Evolutionary conservation across 495 filamentous ascomycete species (phyloP).

Genomic region (Lasiosphaeris hirsuta): DNA sequence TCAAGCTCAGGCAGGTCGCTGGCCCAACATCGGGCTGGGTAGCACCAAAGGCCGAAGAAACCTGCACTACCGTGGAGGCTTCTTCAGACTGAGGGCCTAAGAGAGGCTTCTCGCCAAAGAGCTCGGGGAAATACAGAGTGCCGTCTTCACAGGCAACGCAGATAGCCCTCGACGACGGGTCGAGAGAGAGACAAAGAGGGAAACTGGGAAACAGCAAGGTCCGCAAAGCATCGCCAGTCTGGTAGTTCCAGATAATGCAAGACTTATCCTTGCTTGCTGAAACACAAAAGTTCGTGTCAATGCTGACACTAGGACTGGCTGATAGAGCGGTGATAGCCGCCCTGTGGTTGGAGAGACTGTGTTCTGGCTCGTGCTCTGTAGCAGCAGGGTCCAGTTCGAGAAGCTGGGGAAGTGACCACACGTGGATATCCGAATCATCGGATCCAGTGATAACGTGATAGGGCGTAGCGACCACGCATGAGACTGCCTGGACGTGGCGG

Average conservation of each 20-base stretch:
- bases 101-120: slow-evolving; percentile 59
- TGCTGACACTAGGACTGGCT: slow-evolving; percentile 61
- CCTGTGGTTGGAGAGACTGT: slow-evolving; percentile 73
- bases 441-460: slow-evolving; percentile 85
- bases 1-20: slow-evolving; percentile 61
- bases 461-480: slow-evolving; percentile 66
- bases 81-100: slow-evolving; percentile 55
- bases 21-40: slow-evolving; percentile 58
- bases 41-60: slow-evolving; percentile 59
- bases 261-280: slow-evolving; percentile 78
- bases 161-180: slow-evolving; percentile 78
- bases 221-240: slow-evolving; percentile 67
- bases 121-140: slow-evolving; percentile 73
- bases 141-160: slow-evolving; percentile 84
- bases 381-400: slow-evolving; percentile 55
- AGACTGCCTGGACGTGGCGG: slow-evolving; percentile 83
- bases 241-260: slow-evolving; percentile 86
- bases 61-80: slow-evolving; percentile 48
- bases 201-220: slow-evolving; percentile 73
- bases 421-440: slow-evolving; percentile 80
- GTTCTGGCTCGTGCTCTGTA: slow-evolving; percentile 52
- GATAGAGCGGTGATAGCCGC: slow-evolving; percentile 71
- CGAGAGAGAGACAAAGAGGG: slow-evolving; percentile 69
- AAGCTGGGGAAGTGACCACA: slow-evolving; percentile 78
- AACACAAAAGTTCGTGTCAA: slow-evolving; percentile 66